A percentile compares a stretch with the other conserved stretches of the same genome.
Evolutionary conservation across 768 basidiomycete species (phyloP).

Genomic region (Stropharia rugosoannulata): DNA sequence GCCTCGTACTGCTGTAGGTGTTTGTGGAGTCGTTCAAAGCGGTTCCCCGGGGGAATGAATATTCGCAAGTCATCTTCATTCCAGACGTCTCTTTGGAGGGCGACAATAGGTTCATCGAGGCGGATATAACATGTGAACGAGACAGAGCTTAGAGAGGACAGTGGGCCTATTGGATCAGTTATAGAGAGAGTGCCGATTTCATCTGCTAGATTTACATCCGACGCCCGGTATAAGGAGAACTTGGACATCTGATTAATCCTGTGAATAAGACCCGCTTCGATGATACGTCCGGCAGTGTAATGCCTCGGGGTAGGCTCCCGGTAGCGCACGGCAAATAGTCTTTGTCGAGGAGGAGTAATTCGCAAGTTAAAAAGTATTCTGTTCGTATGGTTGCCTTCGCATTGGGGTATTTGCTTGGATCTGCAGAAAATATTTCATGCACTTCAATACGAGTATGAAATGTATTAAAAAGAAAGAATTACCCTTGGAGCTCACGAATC

Average conservation of each 20-base stretch:
- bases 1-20: neutral
- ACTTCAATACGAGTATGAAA: too few species aligned
- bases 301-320: neutral
- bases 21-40: neutral
- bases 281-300: neutral
- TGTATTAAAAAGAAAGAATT: constrained; percentile 1
- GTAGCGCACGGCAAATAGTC: neutral
- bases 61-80: neutral
- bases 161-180: too few species aligned
- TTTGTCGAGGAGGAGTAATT: neutral
- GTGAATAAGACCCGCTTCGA: neutral
- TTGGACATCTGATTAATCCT: neutral
- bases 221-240: too few species aligned
- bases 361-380: neutral
- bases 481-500: too few species aligned
- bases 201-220: too few species aligned
- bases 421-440: too few species aligned
- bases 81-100: neutral
- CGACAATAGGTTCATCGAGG: neutral
- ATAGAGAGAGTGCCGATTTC: too few species aligned
- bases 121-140: neutral
- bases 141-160: neutral
- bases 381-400: constrained; percentile 1
- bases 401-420: constrained; percentile 10
- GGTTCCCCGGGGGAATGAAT: neutral